A percentile compares a stretch with the other conserved stretches of the same genome.
These are phyloP conservation scores for Ogataea dorogensis DNA, from an alignment of 805 yeast genomes.

Conservation along the genomic window DNA sequence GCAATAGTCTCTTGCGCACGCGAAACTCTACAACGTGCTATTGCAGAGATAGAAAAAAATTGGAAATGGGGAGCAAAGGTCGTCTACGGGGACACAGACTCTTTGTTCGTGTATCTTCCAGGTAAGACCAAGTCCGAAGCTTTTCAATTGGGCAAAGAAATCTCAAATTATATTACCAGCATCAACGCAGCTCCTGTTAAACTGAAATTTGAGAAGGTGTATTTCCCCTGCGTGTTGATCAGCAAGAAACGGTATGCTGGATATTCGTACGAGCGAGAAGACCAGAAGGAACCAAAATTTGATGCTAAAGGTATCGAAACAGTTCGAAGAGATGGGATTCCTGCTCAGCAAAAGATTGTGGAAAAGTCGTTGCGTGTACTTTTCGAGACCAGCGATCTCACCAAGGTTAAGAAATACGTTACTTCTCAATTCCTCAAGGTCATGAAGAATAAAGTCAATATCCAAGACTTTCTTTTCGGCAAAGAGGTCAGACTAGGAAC, in stretches of 20 bases:
- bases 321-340: slow-evolving; percentile 90
- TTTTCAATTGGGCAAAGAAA: slow-evolving; percentile 66
- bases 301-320: slow-evolving; percentile 98
- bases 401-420: slow-evolving; percentile 65
- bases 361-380: slow-evolving; percentile 65
- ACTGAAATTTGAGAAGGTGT: slow-evolving; percentile 89
- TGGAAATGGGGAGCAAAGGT: slow-evolving; percentile 82
- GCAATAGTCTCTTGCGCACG: slow-evolving; percentile 90
- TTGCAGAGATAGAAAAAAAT: slow-evolving; percentile 59
- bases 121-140: slow-evolving; percentile 79
- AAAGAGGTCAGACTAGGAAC: slow-evolving; percentile 84
- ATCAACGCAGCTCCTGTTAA: slow-evolving; percentile 77
- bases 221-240: slow-evolving; percentile 77
- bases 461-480: slow-evolving; percentile 88
- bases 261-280: slow-evolving; percentile 60
- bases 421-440: slow-evolving; percentile 66
- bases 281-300: slow-evolving; percentile 60
- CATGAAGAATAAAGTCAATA: slow-evolving; percentile 55
- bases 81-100: slow-evolving; percentile 96
- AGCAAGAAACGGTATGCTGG: slow-evolving; percentile 94
- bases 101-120: slow-evolving; percentile 86
- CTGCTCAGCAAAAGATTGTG: slow-evolving; percentile 82
- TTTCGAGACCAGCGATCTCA: slow-evolving; percentile 71
- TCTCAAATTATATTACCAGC: slow-evolving; percentile 62
- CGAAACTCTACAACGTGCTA: slow-evolving; percentile 74